Conservation (phyloP, 2,329 filamentous ascomycete species). For the Aaosphaeria arxii region DNA sequence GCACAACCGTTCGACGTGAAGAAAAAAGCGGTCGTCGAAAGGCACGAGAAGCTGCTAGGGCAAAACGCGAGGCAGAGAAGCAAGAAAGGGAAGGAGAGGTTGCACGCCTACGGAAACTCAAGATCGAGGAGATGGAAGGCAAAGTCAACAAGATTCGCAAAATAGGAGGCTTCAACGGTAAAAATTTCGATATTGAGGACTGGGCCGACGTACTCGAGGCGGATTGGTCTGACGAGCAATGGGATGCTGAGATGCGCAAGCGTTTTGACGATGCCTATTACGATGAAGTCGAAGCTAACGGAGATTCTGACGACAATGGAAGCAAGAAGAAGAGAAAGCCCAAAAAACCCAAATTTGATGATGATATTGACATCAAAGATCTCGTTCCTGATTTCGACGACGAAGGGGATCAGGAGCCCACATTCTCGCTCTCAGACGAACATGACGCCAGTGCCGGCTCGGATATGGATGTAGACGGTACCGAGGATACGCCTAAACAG, state of each 20-base stretch:
- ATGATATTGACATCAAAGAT: conserved; percentile 96
- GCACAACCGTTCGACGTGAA: conserved; percentile 81
- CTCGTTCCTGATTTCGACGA: conserved; percentile 83
- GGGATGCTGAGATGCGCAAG: conserved; percentile 87
- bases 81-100: conserved; percentile 74
- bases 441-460: conserved; percentile 42
- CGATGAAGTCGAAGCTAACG: conserved; percentile 1
- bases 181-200: conserved; percentile 68
- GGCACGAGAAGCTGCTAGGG: conserved; percentile 72
- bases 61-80: conserved; percentile 76
- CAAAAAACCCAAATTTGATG: conserved; percentile 90
- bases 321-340: conserved; percentile 57
- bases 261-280: conserved; percentile 93
- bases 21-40: conserved; percentile 74
- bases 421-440: conserved; percentile 59
- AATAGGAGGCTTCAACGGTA: conserved; percentile 74
- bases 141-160: conserved; percentile 87
- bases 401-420: conserved; percentile 65
- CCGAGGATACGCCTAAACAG: conserved; percentile 33
- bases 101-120: conserved; percentile 78
- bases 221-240: conserved; percentile 83
- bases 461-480: conserved; percentile 41
- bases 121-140: conserved; percentile 84
- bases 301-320: conserved; percentile 53
- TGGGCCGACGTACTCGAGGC: conserved; percentile 83